Evolutionary conservation across 331 rosid species (phyloP), one percentile per base, ranked within the genome.

Genomic region (Pyrus hybrid): DNA sequence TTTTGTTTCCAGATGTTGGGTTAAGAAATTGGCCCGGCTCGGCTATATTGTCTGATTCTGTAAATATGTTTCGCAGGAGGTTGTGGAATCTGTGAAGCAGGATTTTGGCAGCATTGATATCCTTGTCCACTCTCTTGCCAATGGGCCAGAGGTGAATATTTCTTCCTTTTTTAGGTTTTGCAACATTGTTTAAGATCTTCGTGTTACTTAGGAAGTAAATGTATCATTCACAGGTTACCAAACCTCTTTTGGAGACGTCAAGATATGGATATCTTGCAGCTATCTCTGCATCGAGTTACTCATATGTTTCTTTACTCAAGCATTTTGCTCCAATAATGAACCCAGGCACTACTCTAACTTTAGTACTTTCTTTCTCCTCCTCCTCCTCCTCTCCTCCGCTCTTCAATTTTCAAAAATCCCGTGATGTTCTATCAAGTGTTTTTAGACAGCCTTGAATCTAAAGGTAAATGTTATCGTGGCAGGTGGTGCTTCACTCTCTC

Each of bases 71-170:
- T 63, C 80, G 67, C 77, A 93, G 98, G 98, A 93, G 85, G 92
- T 83, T 72, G 96, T 82, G 73, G 98, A 91, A 76, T 85, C 86
- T 69, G 98, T 93, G 67, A 91, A 88, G 83, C 81, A 87, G 67
- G 98, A 93, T 70, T 93, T 91, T 70, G 93, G 96, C 74, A 91
- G 86, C 83, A 91, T 93, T 28, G 98, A 93, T 85, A 89, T 93
- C 80, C 96, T 93, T 72, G 97, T 93, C 80, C 98, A 93, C 82
- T 93, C 98, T 35, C 97, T 93, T 80, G 98, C 98, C 66, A 93
- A 93, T 86, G 98, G 97, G 45, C 98, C 98, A n/a, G 98, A 93
- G 97, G 98, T 91, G 76, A 72, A 84, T 13, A 18, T 30, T 43
- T 49, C 21, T 35, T 70, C 29, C 23, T 30, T 4, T 25, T 80